Conservation (phyloP, 1,284 basidiomycete genomes). For the Tremellales sp. region DNA sequence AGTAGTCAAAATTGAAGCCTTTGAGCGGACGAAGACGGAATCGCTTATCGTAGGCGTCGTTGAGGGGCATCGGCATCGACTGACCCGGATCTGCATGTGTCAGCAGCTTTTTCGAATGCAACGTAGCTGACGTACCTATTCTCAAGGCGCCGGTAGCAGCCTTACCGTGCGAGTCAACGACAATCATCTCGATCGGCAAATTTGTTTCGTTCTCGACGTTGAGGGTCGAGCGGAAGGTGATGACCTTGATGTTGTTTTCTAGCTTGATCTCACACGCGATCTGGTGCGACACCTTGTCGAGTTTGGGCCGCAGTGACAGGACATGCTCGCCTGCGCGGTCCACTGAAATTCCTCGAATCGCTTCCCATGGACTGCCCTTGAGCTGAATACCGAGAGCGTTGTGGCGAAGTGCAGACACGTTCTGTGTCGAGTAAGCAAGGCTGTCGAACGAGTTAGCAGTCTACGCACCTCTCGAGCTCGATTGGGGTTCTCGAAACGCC, state of each 20-base stretch:
- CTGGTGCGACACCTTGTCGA: conserved; percentile 71
- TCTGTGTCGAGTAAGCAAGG: too few relatives aligned
- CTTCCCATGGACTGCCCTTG: conserved; percentile 86
- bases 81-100: conserved; percentile 79
- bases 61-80: conserved; percentile 85
- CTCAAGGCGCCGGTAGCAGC: conserved; percentile 77
- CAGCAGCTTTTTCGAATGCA: background rate
- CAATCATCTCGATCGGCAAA: conserved; percentile 86
- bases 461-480: conserved; percentile 77
- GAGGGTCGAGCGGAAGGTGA: conserved; percentile 91
- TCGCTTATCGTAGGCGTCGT: conserved; percentile 77
- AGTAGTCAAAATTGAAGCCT: conserved; percentile 61
- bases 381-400: conserved; percentile 81
- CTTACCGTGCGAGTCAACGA: conserved; percentile 81
- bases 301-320: conserved; percentile 76
- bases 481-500: conserved; percentile 97
- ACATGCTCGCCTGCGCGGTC: conserved; percentile 91
- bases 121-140: conserved; percentile 61
- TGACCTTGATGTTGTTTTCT: conserved; percentile 89
- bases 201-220: conserved; percentile 88
- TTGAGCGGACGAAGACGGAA: conserved; percentile 90
- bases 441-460: too few relatives aligned
- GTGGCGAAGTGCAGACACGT: conserved; percentile 70
- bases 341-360: conserved; percentile 81
- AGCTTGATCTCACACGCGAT: conserved; percentile 88